Evolutionary conservation across 352 stramenopile genomes (phyloP), one percentile per base, ranked within the genome.

Genomic region (Phytopythium mirpurense): DNA sequence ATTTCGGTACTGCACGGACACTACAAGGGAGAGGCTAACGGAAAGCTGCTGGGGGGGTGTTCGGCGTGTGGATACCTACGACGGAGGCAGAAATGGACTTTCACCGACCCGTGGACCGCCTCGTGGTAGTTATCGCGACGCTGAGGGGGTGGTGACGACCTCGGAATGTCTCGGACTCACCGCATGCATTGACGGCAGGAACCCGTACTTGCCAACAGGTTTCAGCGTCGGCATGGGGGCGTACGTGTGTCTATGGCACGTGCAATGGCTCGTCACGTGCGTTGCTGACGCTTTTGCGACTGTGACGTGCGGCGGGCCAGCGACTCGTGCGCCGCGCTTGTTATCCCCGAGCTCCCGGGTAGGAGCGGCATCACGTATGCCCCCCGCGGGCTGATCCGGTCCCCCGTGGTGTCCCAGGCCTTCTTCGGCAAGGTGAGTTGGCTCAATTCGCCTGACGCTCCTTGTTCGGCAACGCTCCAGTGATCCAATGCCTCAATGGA

Each of bases 391-490:
- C 35, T 37, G 14, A 54, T 72, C 49, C 64, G 45, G 19, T 77
- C 61, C 40, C 66, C 70, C 19, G 73, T 84, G 14, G 63, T 80
- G 24, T 60, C 73, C 46, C 73, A 84, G 27, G 60, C 59, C 10
- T 84, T 78, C 43, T 65, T 60, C 27, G 46, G 31, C 57, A 23
- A 49, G 43, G 43, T 49, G 11, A 3, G 2, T 12, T 14, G 1
- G n/a, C 8, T 45, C n/a, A 12, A 11, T 10, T 11, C 38, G 4
- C 9, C 5, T 9, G 32, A 15, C 7, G 32, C 11, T 36, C 5
- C 32, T 18, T 1, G 21, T 9, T 31, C 10, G 10, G 1, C 11
- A 12, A 7, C 5, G 16, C 38, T 15, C 18, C 12, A 14, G 15
- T 7, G 14, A n/a, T 4, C 1, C 34, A n/a, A 38, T 2, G 3